Base-by-base conservation (phyloP, 768 basidiomycete species). In the Leccinellum albellum region DNA sequence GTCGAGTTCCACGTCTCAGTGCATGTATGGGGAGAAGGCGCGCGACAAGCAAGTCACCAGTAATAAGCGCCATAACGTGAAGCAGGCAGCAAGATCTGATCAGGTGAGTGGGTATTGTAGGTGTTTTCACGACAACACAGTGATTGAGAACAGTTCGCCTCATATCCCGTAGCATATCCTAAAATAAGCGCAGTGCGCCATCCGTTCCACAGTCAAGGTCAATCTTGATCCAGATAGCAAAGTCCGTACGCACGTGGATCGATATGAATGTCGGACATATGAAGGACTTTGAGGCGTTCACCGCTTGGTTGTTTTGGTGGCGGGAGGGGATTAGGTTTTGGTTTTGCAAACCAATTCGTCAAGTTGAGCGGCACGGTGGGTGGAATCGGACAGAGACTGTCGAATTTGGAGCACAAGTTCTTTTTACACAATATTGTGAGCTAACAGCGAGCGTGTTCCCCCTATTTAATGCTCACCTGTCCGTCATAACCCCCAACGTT, bases 121-220 rank as follows among this genome's bases (percentile, higher is more conserved):
- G 70, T 74, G 56, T 81, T 78, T 13, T 69, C 62, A 26, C 87
- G 78, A 65, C 87, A 89, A 69, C 88, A 90, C 17, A 81, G 66
- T 29, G 78, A 80, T 29, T 78, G 72, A 20, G 81, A 81, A 66
- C 88, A 89, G 64, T 86, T 86, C 1, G 81, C 85, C 70, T 88
- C 86, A 7, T 83, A 68, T 14, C 84, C 83, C n/a, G 80, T 87
- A 8, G 83, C 75, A 54, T 82, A 88, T 20, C 87, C 84, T 85
- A 51, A 7, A 10, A 50, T 15, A 53, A 3, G 42, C 42, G 26
- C 3, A 55, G 40, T 17, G 6, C 26, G 9, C 17, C 28, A 45
- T 53, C 3, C 42, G 37, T 37, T 6, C 31, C 17, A 24, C 44
- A 37, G 42, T 12, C 6, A 21, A 9, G 17, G 24, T 28, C 2